These are phyloP conservation scores for Setomelanomma holmii DNA, from an alignment of 2,329 filamentous ascomycete species.

Conservation along the genomic window DNA sequence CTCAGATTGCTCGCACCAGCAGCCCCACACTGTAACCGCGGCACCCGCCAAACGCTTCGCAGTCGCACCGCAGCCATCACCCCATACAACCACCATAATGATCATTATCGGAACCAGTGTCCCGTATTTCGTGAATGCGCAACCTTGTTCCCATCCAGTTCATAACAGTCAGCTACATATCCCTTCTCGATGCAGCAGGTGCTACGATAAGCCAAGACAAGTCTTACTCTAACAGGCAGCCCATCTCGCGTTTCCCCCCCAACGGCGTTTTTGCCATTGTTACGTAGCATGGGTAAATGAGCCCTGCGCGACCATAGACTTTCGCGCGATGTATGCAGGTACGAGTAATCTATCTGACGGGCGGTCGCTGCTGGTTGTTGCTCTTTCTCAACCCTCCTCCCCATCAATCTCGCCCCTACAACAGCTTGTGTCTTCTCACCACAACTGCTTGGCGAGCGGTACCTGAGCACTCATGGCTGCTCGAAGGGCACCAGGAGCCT, in stretches of 20 bases:
- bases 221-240: constrained; percentile 6
- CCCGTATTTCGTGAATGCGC: background rate
- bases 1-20: too few species aligned
- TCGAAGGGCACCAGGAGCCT: constrained; percentile 9
- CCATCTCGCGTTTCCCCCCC: background rate
- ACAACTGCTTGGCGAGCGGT: background rate
- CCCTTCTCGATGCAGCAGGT: constrained; percentile 9
- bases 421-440: background rate
- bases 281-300: constrained; percentile 3
- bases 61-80: background rate
- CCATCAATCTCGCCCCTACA: too few species aligned
- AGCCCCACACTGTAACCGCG: too few species aligned
- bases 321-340: background rate
- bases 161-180: background rate
- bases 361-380: background rate
- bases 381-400: background rate
- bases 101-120: background rate
- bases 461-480: constrained; percentile 10
- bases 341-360: background rate
- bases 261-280: constrained; percentile 5
- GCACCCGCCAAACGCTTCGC: constrained; percentile 3
- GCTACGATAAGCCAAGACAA: constrained; percentile 11
- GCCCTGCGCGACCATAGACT: background rate
- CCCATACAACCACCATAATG: background rate
- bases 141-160: background rate